Base-by-base conservation (phyloP, 345 rosid species). In the Limnanthes douglasii region DNA sequence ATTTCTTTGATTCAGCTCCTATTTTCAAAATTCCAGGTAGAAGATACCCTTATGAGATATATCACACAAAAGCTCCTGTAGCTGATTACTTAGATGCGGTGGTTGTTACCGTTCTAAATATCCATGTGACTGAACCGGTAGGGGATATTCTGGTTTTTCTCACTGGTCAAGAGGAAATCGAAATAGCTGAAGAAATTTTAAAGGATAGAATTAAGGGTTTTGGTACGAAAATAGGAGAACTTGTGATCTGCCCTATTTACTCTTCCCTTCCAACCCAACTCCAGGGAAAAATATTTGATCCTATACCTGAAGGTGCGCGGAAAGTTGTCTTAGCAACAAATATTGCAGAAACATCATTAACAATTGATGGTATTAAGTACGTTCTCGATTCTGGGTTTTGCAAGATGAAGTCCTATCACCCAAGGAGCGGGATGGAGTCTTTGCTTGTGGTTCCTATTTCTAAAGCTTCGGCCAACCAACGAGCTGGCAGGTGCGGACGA, bases 161-260 rank as follows among this genome's bases (percentile, higher is more conserved):
- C 16, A 88, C 97, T 18, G 97, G 97, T 43, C 97, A 88, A 55
- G 97, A 88, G 56, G 97, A 88, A 72, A 88, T 88, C 45, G 97
- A 88, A 66, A 65, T 78, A 11, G 93, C 78, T 2, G 95, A 83
- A 43, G 80, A 75, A 53, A 72, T 48, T 48, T 54, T 88, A 65
- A 83, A 73, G 65, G 69, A 47, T 21, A 61, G 72, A 57, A 79
- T 73, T 42, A 73, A 61, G 51, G 90, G 78, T 19, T 50, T 76
- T 46, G 92, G 97, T 37, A 66, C 71, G 17, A 76, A 79, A 63
- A 72, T 79, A 41, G 81, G 86, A 1, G 95, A 83, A 44, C 65
- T 88, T 41, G 72, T 88, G 30, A 79, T 88, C 45, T 83, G 90
- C 40, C 95, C 97, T 0, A 83, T 88, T 32, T 88, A 83, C 64